Evolutionary conservation across 805 yeast genomes (phyloP).

Genomic region (Blastobotrys americana): DNA sequence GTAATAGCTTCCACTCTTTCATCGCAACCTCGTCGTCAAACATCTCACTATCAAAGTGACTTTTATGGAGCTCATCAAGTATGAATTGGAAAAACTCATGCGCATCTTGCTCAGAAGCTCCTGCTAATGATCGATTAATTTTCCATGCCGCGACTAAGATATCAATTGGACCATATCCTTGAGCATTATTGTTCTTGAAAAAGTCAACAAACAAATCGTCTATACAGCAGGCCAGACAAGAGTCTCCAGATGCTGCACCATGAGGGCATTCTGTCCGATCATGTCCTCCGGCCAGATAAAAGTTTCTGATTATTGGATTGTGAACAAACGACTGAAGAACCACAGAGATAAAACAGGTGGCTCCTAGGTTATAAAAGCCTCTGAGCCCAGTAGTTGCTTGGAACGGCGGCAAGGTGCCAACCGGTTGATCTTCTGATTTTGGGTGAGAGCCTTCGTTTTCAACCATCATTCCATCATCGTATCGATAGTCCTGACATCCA

Average conservation of each 20-base stretch:
- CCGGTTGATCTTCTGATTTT: not conserved
- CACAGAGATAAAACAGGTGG: slow-evolving; percentile 95
- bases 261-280: slow-evolving; percentile 41
- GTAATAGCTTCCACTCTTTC: slow-evolving; percentile 1
- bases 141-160: slow-evolving; percentile 83
- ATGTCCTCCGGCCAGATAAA: slow-evolving; percentile 71
- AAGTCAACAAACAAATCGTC: slow-evolving; percentile 72
- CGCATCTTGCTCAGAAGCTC: slow-evolving; percentile 96
- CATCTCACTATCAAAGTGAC: slow-evolving; percentile 13
- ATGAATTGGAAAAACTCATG: slow-evolving; percentile 96
- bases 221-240: slow-evolving; percentile 78
- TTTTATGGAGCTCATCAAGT: slow-evolving; percentile 68
- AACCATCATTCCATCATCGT: slow-evolving; percentile 50
- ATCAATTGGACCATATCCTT: slow-evolving; percentile 76
- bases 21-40: slow-evolving; percentile 5
- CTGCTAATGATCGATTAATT: slow-evolving; percentile 71
- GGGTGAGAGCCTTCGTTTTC: slow-evolving; percentile 41
- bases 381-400: slow-evolving; percentile 69
- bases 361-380: slow-evolving; percentile 90
- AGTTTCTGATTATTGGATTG: slow-evolving; percentile 77
- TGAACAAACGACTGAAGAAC: slow-evolving; percentile 85
- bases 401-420: slow-evolving; percentile 34
- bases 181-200: slow-evolving; percentile 52
- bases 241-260: slow-evolving; percentile 7
- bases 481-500: slow-evolving; percentile 65